Base-by-base conservation (phyloP, 345 rosid species). In the Acer negundo region DNA sequence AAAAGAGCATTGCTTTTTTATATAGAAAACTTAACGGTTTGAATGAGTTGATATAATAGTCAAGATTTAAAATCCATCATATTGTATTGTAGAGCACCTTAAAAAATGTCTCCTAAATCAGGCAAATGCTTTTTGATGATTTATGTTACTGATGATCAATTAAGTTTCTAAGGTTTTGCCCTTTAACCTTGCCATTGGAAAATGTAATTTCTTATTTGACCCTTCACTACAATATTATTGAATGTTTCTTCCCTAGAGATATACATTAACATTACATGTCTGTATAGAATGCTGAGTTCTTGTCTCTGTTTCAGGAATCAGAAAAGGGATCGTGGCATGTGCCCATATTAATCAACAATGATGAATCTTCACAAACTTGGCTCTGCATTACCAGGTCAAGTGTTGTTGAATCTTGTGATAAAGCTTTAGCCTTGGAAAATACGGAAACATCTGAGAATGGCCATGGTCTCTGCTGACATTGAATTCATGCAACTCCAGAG, bases 291-390 rank as follows among this genome's bases (percentile, higher is more conserved):
- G 55, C 62, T 67, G 47, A 78, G 11, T 19, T 9, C 53, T 16
- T 16, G 16, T 23, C 12, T 51, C 47, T 62, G 58, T 75, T 82
- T 77, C 87, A 95, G 97, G 97, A 95, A 86, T 93, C 95, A 17
- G 97, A 83, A 72, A 93, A 88, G 68, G 94, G 98, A 69, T 91
- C 92, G 53, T 95, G 98, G 98, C 97, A 95, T 81, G 87, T 90
- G 10, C 98, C 97, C 6, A 78, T 91, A 16, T 58, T 74, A 4
- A 77, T 76, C 49, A 73, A 78, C 51, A 75, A 74, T 69, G 76
- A 63, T 19, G 83, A 81, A 64, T 71, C 85, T 62, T 81, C 51
- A 10, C 84, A 75, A 83, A 82, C 69, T 42, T 92, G 95, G 97
- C 86, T 95, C 10, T 90, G 98, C 84, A 84, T 92, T 71, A 81